These are phyloP conservation scores for Brassica carinata DNA, from an alignment of 345 rosid species.

Conservation along the genomic window DNA sequence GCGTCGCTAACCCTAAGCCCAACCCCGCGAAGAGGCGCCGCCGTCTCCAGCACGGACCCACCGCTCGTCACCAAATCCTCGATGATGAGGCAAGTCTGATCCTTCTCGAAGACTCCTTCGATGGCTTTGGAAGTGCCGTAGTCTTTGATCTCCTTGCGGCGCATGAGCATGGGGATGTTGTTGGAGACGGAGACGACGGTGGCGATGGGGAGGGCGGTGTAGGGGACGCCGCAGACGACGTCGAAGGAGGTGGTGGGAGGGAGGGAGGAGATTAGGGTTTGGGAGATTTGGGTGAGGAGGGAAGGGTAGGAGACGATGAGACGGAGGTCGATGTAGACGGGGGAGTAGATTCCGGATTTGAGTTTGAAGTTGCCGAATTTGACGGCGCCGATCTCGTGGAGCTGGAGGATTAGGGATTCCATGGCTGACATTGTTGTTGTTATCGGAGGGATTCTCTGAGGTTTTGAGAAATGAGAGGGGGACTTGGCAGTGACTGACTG, in stretches of 20 bases:
- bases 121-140: conserved; percentile 87
- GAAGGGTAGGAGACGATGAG: conserved; percentile 82
- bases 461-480: neutral
- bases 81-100: conserved; percentile 65
- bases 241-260: conserved; percentile 60
- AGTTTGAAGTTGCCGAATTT: conserved; percentile 90
- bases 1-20: conserved; percentile 89
- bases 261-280: conserved; percentile 66
- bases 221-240: conserved; percentile 86
- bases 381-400: conserved; percentile 89
- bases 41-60: conserved; percentile 85
- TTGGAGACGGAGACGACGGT: conserved; percentile 70
- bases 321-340: conserved; percentile 94
- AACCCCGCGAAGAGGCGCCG: conserved; percentile 74
- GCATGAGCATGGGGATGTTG: conserved; percentile 81
- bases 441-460: neutral
- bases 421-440: conserved; percentile 52
- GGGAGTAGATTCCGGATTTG: conserved; percentile 91
- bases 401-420: conserved; percentile 82
- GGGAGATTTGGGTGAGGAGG: conserved; percentile 76
- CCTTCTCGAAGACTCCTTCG: conserved; percentile 64
- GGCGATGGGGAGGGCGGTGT: conserved; percentile 95
- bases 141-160: conserved; percentile 90
- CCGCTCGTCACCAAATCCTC: conserved; percentile 96
- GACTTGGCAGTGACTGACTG: neutral